Conservation (phyloP, 2,329 filamentous ascomycete genomes). For the Sphaerulina populicola region DNA sequence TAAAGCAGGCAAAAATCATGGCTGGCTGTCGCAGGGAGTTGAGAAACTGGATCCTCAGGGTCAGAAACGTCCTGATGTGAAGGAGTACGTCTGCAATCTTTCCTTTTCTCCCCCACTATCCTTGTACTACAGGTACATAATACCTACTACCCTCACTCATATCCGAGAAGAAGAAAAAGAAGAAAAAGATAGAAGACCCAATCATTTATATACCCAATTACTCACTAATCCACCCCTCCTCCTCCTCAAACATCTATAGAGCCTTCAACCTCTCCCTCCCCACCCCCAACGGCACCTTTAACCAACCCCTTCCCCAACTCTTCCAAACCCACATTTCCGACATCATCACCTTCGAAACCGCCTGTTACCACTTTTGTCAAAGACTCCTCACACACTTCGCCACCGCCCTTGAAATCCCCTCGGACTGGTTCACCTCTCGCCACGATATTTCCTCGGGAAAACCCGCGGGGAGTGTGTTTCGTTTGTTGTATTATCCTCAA, state of each 20-base stretch:
- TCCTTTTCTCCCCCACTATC: too few relatives aligned
- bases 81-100: slow-evolving; percentile 50
- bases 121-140: too few relatives aligned
- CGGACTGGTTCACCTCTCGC: slow-evolving; percentile 52
- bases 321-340: slow-evolving; percentile 53
- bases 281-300: slow-evolving; percentile 51
- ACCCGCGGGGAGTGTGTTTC: slow-evolving; percentile 43
- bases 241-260: slow-evolving; percentile 39
- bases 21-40: slow-evolving; percentile 80
- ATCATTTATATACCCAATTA: too few relatives aligned
- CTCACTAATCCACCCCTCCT: too few relatives aligned
- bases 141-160: not conserved
- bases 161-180: not conserved
- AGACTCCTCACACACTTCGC: slow-evolving; percentile 70
- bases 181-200: slow-evolving; percentile 1
- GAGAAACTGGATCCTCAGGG: slow-evolving; percentile 80
- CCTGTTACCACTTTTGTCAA: slow-evolving; percentile 65
- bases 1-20: slow-evolving; percentile 59
- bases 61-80: slow-evolving; percentile 67
- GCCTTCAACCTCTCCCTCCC: slow-evolving; percentile 90
- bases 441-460: slow-evolving; percentile 43
- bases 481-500: slow-evolving; percentile 46
- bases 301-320: slow-evolving; percentile 65
- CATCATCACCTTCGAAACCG: slow-evolving; percentile 57
- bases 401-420: slow-evolving; percentile 54